Base-by-base conservation (phyloP, 2,329 filamentous ascomycete genomes). In the Colletotrichum lupini region DNA sequence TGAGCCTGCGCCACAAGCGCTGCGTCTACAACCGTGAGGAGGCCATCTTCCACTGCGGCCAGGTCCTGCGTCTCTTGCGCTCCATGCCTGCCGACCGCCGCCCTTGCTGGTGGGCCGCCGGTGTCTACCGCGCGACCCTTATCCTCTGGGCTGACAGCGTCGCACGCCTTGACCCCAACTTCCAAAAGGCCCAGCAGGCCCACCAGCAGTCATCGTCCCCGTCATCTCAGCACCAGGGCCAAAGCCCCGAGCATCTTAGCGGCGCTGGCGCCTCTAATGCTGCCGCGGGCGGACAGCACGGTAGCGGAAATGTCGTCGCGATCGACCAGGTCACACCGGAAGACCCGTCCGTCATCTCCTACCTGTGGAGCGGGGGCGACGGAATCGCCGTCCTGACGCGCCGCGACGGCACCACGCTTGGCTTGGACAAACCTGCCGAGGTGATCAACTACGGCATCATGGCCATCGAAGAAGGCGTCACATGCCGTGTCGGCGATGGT, bases 81-180 rank as follows among this genome's bases (percentile, higher is more conserved):
- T 83, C 84, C 16, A 93, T 94, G 88, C 87, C 89, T 2, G 82
- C 83, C 35, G 87, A 90, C 61, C 85, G 88, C 3, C 87, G 91
- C 26, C 92, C 92, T 6, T 88, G 87, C 49, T 94, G 92, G 92
- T 94, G 92, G 92, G 84, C 90, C n/a, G 89, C 87, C 1, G 92
- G 91, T 3, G 83, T 94, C 53, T 94, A 94, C 79, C 90, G 92
- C n/a, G 91, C 87, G 2, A 87, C 87, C 4, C 82, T 93, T 68
- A 87, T 91, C 53, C 83, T 92, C 2, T 93, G 91, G 91, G 85
- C 87, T 2, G 89, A 92, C 76, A 89, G 90, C 76, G 81, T 92
- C 83, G 6, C 85, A 86, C 74, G 67, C 5, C 67, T 74, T 35
- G 75, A 76, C 11, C 72, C 79, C 24, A 78, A 76, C 75, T 82